Evolutionary conservation across 441 rosid genomes (phyloP).

Genomic region (Erysimum cheiri): DNA sequence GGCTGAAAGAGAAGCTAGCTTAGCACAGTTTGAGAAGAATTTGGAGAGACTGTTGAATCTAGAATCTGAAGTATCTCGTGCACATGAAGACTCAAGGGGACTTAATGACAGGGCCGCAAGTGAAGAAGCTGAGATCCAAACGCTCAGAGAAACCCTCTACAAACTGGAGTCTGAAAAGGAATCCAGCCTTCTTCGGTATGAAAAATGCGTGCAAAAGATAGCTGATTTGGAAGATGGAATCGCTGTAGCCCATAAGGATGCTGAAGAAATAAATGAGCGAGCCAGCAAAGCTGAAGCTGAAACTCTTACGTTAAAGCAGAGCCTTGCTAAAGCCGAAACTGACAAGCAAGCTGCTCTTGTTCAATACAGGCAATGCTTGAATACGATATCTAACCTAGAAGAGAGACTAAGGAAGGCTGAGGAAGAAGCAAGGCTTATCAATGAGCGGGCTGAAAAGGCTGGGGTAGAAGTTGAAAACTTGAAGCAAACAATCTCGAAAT

Average conservation of each 20-base stretch:
- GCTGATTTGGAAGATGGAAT: slow-evolving; percentile 58
- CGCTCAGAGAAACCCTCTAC: slow-evolving; percentile 62
- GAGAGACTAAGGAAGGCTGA: slow-evolving; percentile 64
- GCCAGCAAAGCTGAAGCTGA: slow-evolving; percentile 66
- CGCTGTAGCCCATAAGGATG: slow-evolving; percentile 58
- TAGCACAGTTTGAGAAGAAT: slow-evolving; percentile 70
- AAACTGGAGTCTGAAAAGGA: slow-evolving; percentile 68
- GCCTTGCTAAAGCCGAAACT: slow-evolving; percentile 58
- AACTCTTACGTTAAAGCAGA: slow-evolving; percentile 57
- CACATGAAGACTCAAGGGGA: slow-evolving; percentile 64
- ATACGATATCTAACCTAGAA: slow-evolving; percentile 64
- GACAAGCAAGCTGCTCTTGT: slow-evolving; percentile 71
- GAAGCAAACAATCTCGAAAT: slow-evolving; percentile 59
- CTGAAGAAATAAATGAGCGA: slow-evolving; percentile 60
- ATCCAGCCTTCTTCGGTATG: slow-evolving; percentile 61
- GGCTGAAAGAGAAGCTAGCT: slow-evolving; percentile 83
- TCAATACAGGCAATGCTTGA: slow-evolving; percentile 60
- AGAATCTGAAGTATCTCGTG: slow-evolving; percentile 73
- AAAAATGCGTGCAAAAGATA: slow-evolving; percentile 73
- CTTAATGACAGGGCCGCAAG: slow-evolving; percentile 68
- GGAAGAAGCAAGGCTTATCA: slow-evolving; percentile 56
- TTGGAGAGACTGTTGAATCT: slow-evolving; percentile 70
- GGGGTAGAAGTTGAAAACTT: slow-evolving; percentile 70
- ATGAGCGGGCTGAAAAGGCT: slow-evolving; percentile 60
- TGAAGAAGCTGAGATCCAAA: slow-evolving; percentile 79